Conservation (phyloP, 768 basidiomycete genomes). For the Daedalea quercina region DNA sequence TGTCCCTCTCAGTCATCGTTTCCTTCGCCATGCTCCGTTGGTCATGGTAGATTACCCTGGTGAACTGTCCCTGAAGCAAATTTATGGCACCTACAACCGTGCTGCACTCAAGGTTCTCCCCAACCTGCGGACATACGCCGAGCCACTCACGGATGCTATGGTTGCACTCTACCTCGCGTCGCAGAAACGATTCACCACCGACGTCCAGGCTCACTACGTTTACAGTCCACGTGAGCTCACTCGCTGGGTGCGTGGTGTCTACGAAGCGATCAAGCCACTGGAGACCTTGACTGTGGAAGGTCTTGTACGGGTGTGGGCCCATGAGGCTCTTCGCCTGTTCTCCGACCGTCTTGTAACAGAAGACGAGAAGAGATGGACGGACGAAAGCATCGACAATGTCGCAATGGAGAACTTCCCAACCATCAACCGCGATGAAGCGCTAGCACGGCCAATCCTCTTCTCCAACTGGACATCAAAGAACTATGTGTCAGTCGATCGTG, state of each 20-base stretch:
- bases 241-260: slow-evolving; percentile 94
- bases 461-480: slow-evolving; percentile 99
- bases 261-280: slow-evolving; percentile 91
- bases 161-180: slow-evolving; percentile 92
- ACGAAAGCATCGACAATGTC: slow-evolving; percentile 78
- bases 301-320: slow-evolving; percentile 94
- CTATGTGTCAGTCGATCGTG: slow-evolving; percentile 93
- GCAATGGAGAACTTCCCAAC: slow-evolving; percentile 93
- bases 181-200: slow-evolving; percentile 91
- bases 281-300: slow-evolving; percentile 94
- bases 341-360: slow-evolving; percentile 94
- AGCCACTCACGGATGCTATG: slow-evolving; percentile 96
- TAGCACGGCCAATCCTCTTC: slow-evolving; percentile 87
- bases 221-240: slow-evolving; percentile 99
- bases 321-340: slow-evolving; percentile 95
- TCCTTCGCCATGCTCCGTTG: slow-evolving; percentile 94
- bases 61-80: slow-evolving; percentile 93
- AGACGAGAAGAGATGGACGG: slow-evolving; percentile 92
- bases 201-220: slow-evolving; percentile 97
- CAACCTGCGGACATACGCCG: slow-evolving; percentile 85
- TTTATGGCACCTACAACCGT: slow-evolving; percentile 97
- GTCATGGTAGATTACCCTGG: slow-evolving; percentile 99
- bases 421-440: slow-evolving; percentile 80
- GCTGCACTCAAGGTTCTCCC: slow-evolving; percentile 95
- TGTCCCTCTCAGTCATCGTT: slow-evolving; percentile 95